Percentiles rank a stretch among this genome's conserved stretches.
Evolutionary conservation across 2,329 filamentous ascomycete genomes (phyloP).

Genomic region (Cytospora piceicola): DNA sequence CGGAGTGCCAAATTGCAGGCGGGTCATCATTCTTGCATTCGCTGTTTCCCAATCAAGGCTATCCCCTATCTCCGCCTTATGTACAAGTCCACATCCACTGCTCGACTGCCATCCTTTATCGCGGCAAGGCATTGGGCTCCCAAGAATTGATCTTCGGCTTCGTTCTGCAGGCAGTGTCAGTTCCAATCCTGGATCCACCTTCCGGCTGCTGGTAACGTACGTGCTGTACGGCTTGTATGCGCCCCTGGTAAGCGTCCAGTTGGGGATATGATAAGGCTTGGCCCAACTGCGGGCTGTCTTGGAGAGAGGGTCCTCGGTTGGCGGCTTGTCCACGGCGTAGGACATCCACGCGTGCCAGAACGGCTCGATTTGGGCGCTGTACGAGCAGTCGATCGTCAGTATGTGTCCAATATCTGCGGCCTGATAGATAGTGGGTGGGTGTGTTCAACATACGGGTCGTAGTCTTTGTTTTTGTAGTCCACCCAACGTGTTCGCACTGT

Average conservation of each 20-base stretch:
- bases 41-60: not conserved
- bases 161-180: slow-evolving; percentile 33
- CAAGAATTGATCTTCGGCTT: slow-evolving; percentile 44
- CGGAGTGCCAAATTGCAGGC: not conserved
- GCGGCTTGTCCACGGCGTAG: slow-evolving; percentile 87
- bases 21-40: not conserved
- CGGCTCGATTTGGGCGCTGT: slow-evolving; percentile 82
- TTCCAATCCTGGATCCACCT: fast-evolving
- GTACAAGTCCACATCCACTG: slow-evolving; percentile 26
- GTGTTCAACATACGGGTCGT: slow-evolving; percentile 65
- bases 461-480: slow-evolving; percentile 89
- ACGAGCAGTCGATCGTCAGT: slow-evolving; percentile 28
- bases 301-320: slow-evolving; percentile 74
- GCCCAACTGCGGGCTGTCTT: slow-evolving; percentile 76
- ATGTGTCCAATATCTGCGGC: not conserved
- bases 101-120: slow-evolving; percentile 16
- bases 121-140: slow-evolving; percentile 36
- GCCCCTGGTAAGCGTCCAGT: slow-evolving; percentile 73
- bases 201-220: slow-evolving; percentile 59
- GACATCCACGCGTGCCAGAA: slow-evolving; percentile 99
- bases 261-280: slow-evolving; percentile 69
- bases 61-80: slow-evolving; percentile 26
- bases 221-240: slow-evolving; percentile 95
- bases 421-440: not conserved
- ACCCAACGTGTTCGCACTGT: slow-evolving; percentile 95